Base-by-base conservation (phyloP, 2,329 filamentous ascomycete genomes). In the Cladosporium phlei region DNA sequence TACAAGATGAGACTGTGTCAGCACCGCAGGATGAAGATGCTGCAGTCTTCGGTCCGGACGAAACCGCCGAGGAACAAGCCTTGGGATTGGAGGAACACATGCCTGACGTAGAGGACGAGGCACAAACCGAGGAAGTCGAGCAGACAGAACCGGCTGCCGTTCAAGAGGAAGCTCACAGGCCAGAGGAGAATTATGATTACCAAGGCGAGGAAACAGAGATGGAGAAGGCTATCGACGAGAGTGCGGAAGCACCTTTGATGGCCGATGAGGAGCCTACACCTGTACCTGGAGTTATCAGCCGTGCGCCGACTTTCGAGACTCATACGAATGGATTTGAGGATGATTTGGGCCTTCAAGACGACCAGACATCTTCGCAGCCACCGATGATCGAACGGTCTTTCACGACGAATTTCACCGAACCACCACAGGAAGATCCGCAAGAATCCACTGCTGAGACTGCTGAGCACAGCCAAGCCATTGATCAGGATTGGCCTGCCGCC, bases 211-310 rank as follows among this genome's bases (percentile, higher is more conserved):
- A 60, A 0, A 69, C 70, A 4, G 59, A 68, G 8, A 56, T 74
- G 52, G 72, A 74, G 42, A 65, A 71, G 17, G 71, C 71, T 17
- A 56, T 71, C 19, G 63, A 68, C 16, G 71, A 74, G 43, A 68
- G 67, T 43, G 64, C 60, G 10, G 58, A 62, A 24, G 65, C 61
- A 9, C 68, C 71, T 4, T 53, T 75, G 29, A 60, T 74, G 33
- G 58, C 63, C 11, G 66, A 72, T 45, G 58, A 67, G 11, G 65
- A 67, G 39, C 51, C 52, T 11, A 46, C 53, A 17, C 62, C 68
- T 4, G 61, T 61, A 1, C 50, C 52, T 21, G 37, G 46, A 10
- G 48, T 38, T 25, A 46, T 50, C 5, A 53, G 49, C 33, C 14
- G 51, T 7, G 49, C 47, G 19, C 38, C 53, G 5, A 54, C 52